phyloP scores from a whole-genome alignment of 495 filamentous ascomycete species.

The Aspergillus incahuasiensis region DNA sequence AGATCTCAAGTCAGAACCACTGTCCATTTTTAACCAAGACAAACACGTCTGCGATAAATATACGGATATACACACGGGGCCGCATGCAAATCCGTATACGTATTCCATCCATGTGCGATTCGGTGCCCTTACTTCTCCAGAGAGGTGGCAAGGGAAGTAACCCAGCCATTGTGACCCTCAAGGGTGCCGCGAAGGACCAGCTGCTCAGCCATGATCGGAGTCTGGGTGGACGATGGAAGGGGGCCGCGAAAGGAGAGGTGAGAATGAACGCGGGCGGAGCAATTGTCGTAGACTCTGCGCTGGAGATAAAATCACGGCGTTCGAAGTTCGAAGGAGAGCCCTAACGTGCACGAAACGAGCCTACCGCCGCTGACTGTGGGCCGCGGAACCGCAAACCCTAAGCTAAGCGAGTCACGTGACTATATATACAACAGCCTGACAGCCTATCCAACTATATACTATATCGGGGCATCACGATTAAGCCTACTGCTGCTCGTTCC shows the following conservation, averaged over 20 bases:
- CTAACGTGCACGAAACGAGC: constrained; percentile 39
- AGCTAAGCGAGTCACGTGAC: constrained; percentile 35
- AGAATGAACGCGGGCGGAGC: constrained; percentile 39
- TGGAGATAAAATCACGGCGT: constrained; percentile 42
- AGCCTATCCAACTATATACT: too few species aligned
- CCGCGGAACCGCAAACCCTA: constrained; percentile 38
- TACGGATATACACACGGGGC: constrained; percentile 8
- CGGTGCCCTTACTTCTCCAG: constrained; percentile 82
- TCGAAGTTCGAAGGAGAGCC: constrained; percentile 36
- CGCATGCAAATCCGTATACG: constrained; percentile 5
- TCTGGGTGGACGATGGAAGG: constrained; percentile 40
- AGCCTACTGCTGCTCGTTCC: background rate
- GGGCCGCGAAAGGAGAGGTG: constrained; percentile 36
- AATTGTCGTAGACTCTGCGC: constrained; percentile 46
- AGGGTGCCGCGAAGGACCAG: constrained; percentile 96
- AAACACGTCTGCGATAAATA: constrained; percentile 10
- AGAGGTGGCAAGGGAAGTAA: constrained; percentile 81
- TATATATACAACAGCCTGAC: constrained; percentile 1
- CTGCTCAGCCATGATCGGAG: constrained; percentile 80
- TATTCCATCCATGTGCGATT: constrained; percentile 13
- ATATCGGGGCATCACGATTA: background rate
- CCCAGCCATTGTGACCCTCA: constrained; percentile 87
- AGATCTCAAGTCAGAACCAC: constrained; percentile 31
- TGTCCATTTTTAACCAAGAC: constrained; percentile 25
- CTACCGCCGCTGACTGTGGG: constrained; percentile 31